Conservation (phyloP, 2,329 filamentous ascomycete species). For the Diaporthe batatas region DNA sequence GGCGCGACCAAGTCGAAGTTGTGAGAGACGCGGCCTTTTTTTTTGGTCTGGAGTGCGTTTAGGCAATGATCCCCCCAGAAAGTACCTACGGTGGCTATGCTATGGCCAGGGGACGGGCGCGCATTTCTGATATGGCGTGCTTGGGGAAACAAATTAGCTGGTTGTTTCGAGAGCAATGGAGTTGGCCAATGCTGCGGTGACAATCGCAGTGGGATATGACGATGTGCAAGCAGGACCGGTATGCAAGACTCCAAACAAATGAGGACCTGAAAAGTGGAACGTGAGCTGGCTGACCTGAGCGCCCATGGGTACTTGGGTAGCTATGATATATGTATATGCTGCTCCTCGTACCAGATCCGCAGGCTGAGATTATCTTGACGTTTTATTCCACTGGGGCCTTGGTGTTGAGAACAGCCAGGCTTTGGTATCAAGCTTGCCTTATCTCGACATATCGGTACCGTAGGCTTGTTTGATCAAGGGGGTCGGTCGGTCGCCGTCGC, state of each 20-base stretch:
- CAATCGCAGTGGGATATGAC: neutral
- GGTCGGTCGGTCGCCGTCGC: too few species aligned
- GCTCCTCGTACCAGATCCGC: neutral
- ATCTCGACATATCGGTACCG: too few species aligned
- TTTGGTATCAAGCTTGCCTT: neutral
- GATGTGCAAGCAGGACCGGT: neutral
- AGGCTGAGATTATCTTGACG: neutral
- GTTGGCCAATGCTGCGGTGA: neutral
- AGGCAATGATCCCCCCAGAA: too few species aligned
- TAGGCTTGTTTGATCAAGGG: neutral
- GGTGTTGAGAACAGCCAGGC: neutral
- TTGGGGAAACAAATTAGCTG: neutral
- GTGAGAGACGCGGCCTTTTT: neutral
- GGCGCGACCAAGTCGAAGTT: slow-evolving; percentile 13
- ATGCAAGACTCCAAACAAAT: neutral
- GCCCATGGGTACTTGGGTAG: neutral
- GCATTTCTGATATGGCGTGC: neutral
- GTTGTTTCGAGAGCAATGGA: neutral
- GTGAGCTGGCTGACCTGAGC: neutral
- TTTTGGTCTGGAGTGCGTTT: neutral
- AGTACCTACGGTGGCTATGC: too few species aligned
- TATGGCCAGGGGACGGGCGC: neutral
- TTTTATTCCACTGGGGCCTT: neutral
- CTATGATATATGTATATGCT: neutral
- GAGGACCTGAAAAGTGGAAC: neutral